Evolutionary conservation across 2,329 filamentous ascomycete species (phyloP).

Genomic region (Macrophomina pseudophaseolina): DNA sequence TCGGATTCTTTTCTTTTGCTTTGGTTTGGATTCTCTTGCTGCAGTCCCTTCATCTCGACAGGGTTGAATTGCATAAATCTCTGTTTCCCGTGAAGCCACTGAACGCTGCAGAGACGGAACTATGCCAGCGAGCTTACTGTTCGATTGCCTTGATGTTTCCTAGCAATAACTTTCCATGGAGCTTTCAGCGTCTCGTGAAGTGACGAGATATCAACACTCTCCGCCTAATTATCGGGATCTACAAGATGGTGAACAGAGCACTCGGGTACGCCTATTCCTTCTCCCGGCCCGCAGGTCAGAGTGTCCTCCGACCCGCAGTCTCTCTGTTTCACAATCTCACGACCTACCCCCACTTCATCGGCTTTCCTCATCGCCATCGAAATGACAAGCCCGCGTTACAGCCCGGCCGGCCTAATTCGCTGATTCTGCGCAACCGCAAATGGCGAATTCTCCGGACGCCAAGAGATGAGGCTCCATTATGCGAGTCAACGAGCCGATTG

Average conservation of each 20-base stretch:
- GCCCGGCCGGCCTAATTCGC: slow-evolving; percentile 4
- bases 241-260: neutral
- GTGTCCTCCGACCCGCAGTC: slow-evolving; percentile 11
- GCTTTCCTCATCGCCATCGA: neutral
- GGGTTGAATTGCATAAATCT: neutral
- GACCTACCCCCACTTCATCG: neutral
- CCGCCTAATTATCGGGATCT: slow-evolving; percentile 19
- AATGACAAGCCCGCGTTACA: neutral
- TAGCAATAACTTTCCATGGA: too few species aligned
- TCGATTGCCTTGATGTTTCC: neutral
- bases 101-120: neutral
- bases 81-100: neutral
- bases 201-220: neutral
- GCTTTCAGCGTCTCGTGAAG: neutral
- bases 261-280: neutral
- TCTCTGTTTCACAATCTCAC: slow-evolving; percentile 16
- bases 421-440: neutral
- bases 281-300: slow-evolving; percentile 13
- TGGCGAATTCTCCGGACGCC: slow-evolving; percentile 10
- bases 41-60: slow-evolving; percentile 9
- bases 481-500: slow-evolving; percentile 2
- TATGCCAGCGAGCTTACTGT: too few species aligned
- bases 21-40: slow-evolving; percentile 10
- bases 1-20: neutral
- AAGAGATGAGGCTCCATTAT: neutral